Conservation (phyloP, 2,329 filamentous ascomycete genomes). For the Pseudogymnoascus sp. region DNA sequence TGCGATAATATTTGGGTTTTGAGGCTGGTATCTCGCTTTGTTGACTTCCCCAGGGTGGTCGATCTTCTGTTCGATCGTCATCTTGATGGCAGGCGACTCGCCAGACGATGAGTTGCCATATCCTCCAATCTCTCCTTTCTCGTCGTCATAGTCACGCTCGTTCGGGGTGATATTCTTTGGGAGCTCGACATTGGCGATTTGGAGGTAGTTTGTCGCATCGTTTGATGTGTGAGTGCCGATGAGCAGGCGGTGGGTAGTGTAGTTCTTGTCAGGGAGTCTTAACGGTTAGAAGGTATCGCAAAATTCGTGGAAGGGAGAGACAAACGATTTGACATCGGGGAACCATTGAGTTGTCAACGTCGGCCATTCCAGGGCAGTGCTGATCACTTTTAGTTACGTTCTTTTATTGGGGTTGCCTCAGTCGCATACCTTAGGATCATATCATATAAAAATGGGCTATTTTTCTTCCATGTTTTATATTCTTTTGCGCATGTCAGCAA, state of each 20-base stretch:
- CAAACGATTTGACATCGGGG: conserved; percentile 76
- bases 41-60: conserved; percentile 96
- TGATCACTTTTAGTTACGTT: conserved; percentile 26
- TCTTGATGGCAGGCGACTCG: conserved; percentile 67
- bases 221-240: conserved; percentile 92
- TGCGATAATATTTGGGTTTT: conserved; percentile 94
- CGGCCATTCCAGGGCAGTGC: conserved; percentile 92
- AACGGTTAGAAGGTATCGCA: conserved; percentile 5
- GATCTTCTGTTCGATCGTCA: conserved; percentile 90
- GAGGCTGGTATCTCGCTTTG: conserved; percentile 94
- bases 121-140: conserved; percentile 86
- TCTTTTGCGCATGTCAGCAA: conserved; percentile 42
- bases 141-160: conserved; percentile 79
- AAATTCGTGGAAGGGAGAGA: conserved; percentile 1
- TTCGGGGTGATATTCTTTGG: conserved; percentile 70
- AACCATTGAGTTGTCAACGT: conserved; percentile 98
- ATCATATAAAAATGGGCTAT: conserved; percentile 95
- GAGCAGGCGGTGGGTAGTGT: conserved; percentile 77
- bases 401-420: not conserved
- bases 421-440: conserved; percentile 69
- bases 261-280: conserved; percentile 72
- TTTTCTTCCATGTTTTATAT: conserved; percentile 99
- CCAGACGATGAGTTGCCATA: conserved; percentile 64
- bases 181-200: conserved; percentile 89
- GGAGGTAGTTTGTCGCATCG: conserved; percentile 78